Evolutionary conservation across 2,329 filamentous ascomycete genomes (phyloP).

Genomic region (Exophiala xenobiotica): DNA sequence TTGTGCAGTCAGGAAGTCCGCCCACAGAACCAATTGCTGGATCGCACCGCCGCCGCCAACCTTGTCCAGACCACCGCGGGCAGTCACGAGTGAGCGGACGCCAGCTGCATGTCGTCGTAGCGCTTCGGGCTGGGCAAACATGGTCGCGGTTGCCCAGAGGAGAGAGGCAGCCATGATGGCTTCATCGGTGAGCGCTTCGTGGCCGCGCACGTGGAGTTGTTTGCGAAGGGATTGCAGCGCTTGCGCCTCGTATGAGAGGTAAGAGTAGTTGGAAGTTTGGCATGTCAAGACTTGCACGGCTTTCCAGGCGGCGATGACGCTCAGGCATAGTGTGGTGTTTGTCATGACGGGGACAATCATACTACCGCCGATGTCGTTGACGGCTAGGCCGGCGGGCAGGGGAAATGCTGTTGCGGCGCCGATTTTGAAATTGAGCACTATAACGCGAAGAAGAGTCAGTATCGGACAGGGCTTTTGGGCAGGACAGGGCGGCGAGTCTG

Average conservation of each 20-base stretch:
- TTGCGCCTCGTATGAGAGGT: constrained; percentile 13
- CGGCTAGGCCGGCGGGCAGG: constrained; percentile 6
- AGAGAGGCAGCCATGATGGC: constrained; percentile 7
- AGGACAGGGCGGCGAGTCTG: too few relatives aligned
- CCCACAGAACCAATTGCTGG: constrained; percentile 13
- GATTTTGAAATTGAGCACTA: constrained; percentile 14
- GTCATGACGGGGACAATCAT: constrained; percentile 19
- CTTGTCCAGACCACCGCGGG: constrained; percentile 4
- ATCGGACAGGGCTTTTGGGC: neutral
- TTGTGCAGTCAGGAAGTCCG: constrained; percentile 13
- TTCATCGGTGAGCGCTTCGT: constrained; percentile 4
- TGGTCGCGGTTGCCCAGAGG: constrained; percentile 11
- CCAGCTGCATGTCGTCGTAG: constrained; percentile 10
- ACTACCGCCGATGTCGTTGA: constrained; percentile 14
- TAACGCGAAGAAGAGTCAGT: neutral
- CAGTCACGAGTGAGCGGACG: constrained; percentile 8
- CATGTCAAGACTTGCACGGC: constrained; percentile 9
- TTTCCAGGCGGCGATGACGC: constrained; percentile 14
- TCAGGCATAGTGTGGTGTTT: constrained; percentile 10
- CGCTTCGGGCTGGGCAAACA: constrained; percentile 14
- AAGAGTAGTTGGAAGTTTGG: neutral
- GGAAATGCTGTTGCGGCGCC: constrained; percentile 15
- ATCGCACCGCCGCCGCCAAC: constrained; percentile 2
- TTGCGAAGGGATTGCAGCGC: constrained; percentile 12
- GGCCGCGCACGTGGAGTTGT: neutral